These are phyloP conservation scores for Dalbergia cultrata DNA, from an alignment of 306 rosid genomes.

Conservation along the genomic window DNA sequence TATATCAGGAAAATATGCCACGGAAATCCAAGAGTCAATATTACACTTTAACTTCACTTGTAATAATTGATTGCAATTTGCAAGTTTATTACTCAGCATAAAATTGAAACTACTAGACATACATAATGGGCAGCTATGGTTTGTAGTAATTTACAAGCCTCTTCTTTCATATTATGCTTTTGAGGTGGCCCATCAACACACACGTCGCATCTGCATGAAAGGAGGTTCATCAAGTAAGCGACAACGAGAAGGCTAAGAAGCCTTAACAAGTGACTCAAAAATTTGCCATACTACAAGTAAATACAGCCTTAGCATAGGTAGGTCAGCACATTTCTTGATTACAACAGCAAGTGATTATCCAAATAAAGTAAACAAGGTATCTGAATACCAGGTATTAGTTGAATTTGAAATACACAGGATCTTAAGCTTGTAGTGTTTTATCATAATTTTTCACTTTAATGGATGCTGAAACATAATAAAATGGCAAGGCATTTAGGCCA, in stretches of 20 bases:
- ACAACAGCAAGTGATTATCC: slow-evolving; percentile 31
- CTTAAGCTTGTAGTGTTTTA: slow-evolving; percentile 27
- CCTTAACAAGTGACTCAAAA: slow-evolving; percentile 25
- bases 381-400: neutral
- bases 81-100: slow-evolving; percentile 15
- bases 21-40: slow-evolving; percentile 20
- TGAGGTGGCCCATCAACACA: slow-evolving; percentile 83
- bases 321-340: slow-evolving; percentile 9
- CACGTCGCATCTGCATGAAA: slow-evolving; percentile 81
- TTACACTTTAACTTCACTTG: slow-evolving; percentile 33
- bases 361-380: slow-evolving; percentile 29
- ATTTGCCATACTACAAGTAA: slow-evolving; percentile 12
- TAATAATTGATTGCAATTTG: slow-evolving; percentile 27
- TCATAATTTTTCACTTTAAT: slow-evolving; percentile 16
- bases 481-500: slow-evolving; percentile 29
- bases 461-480: slow-evolving; percentile 31
- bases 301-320: neutral
- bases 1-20: slow-evolving; percentile 26
- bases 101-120: slow-evolving; percentile 47
- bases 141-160: slow-evolving; percentile 70
- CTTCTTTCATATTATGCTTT: slow-evolving; percentile 78
- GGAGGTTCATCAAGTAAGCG: slow-evolving; percentile 25
- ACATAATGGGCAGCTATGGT: slow-evolving; percentile 67
- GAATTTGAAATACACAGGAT: slow-evolving; percentile 15
- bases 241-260: slow-evolving; percentile 7